Conservation (phyloP, 2,329 filamentous ascomycete species). For the Calonectria crousiana region DNA sequence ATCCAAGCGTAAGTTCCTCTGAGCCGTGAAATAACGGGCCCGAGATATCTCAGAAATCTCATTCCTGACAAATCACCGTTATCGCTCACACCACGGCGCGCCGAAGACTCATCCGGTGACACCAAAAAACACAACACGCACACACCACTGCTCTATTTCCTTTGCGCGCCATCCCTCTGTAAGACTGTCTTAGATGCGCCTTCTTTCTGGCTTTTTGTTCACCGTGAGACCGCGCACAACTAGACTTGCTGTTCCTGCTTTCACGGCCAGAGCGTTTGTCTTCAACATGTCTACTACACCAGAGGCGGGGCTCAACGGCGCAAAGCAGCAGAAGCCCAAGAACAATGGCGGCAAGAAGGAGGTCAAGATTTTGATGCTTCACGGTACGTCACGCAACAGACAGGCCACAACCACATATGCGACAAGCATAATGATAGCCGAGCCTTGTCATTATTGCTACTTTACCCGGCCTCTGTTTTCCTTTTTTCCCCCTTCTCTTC, state of each 20-base stretch:
- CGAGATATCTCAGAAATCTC: conserved; percentile 27
- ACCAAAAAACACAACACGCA: not conserved
- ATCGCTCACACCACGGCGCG: conserved; percentile 31
- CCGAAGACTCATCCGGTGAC: conserved; percentile 39
- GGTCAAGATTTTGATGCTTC: conserved; percentile 81
- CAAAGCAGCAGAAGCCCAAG: conserved; percentile 45
- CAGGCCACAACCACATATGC: not conserved
- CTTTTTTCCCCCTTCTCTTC: not conserved
- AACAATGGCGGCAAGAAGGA: conserved; percentile 58
- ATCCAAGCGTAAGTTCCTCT: conserved; percentile 25
- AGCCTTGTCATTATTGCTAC: not conserved
- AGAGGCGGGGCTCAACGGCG: conserved; percentile 27
- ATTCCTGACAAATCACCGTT: conserved; percentile 44
- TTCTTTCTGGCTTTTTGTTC: conserved; percentile 29
- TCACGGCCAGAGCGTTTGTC: conserved; percentile 17
- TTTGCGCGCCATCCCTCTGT: conserved; percentile 11
- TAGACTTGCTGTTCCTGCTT: conserved; percentile 24
- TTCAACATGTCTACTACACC: conserved; percentile 44
- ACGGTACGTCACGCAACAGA: conserved; percentile 62
- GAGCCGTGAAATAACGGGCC: conserved; percentile 34
- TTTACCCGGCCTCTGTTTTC: conserved; percentile 10
- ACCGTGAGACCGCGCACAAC: conserved; percentile 30
- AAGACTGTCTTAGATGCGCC: conserved; percentile 35
- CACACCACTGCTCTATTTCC: too few relatives aligned
- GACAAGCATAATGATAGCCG: not conserved